Evolutionary conservation across 139 green algal genomes (phyloP), one percentile per base, ranked within the genome.

Genomic region (Coelastrella sp.): DNA sequence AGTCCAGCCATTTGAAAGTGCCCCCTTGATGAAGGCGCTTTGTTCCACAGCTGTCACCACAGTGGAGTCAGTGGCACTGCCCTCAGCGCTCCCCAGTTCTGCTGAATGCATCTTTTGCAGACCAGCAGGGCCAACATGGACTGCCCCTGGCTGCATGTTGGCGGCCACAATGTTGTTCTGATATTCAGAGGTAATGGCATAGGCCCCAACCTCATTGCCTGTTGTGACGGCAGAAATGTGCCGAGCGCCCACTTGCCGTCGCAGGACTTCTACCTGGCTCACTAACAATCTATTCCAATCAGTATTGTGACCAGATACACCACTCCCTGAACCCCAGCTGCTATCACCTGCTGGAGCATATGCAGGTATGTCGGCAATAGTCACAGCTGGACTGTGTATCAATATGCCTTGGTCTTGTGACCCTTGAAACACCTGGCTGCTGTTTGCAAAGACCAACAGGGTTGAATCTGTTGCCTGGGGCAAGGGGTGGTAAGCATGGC

Each of bases 181-280:
- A 3, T 1, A n/a, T n/a, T n/a, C n/a, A n/a, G n/a, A n/a, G n/a
- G n/a, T n/a, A n/a, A n/a, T n/a, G n/a, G n/a, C n/a, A n/a, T n/a
- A n/a, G n/a, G n/a, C n/a, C n/a, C n/a, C n/a, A n/a, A n/a, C n/a
- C n/a, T n/a, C n/a, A n/a, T n/a, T n/a, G n/a, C n/a, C n/a, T n/a
- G n/a, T n/a, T n/a, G n/a, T n/a, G n/a, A n/a, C 62, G 19, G 62
- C 30, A 41, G 40, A 41, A 27, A 71, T 2, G 17, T 51, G 78
- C 35, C 79, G 74, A 1, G 68, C 85, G 68, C n/a, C 78, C 57
- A 73, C 77, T 57, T 34, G 62, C 73, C 23, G 43, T 62, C 50
- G 25, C 23, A 53, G 40, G 40, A 23, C 43, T 41, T 59, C 45
- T 41, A 80, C 72, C 32, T 80, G 72, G 34, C 72, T 80, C 27